phyloP scores from a whole-genome alignment of 768 basidiomycete genomes.

The Leccinum pellstonianum region DNA sequence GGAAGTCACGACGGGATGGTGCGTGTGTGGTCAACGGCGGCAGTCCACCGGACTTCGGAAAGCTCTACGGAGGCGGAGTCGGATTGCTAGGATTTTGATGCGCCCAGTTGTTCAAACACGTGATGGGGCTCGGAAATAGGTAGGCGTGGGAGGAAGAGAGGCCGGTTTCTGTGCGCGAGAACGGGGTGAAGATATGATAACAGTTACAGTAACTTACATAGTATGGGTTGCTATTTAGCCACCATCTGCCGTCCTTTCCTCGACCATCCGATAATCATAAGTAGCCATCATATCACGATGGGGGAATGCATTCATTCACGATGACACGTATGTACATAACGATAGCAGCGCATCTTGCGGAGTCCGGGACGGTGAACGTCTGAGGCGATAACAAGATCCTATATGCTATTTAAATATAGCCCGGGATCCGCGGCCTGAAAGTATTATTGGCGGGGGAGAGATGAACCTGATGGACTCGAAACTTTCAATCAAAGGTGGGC shows the following conservation, averaged over 20 bases:
- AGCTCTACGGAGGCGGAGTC: conserved; percentile 24
- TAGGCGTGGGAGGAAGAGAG: not conserved
- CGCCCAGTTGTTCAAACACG: not conserved
- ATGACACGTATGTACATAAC: not conserved
- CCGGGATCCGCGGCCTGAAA: not conserved
- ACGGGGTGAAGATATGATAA: not conserved
- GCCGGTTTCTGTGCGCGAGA: not conserved
- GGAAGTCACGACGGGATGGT: conserved; percentile 79
- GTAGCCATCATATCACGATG: not conserved
- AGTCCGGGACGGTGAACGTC: not conserved
- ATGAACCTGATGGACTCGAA: too few species aligned
- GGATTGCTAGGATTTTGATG: conserved; percentile 9
- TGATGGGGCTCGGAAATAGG: not conserved
- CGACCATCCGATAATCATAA: not conserved
- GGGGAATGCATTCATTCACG: not conserved
- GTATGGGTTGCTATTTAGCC: not conserved
- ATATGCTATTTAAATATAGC: not conserved
- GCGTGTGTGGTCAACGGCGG: conserved; percentile 63
- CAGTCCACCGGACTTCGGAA: conserved; percentile 4
- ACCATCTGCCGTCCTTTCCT: not conserved
- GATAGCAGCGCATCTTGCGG: not conserved
- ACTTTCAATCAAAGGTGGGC: too few species aligned
- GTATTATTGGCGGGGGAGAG: not conserved
- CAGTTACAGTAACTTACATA: not conserved
- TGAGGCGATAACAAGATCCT: not conserved